phyloP scores from a whole-genome alignment of 164 flowering plant species.

The Kingdonia uniflora region DNA sequence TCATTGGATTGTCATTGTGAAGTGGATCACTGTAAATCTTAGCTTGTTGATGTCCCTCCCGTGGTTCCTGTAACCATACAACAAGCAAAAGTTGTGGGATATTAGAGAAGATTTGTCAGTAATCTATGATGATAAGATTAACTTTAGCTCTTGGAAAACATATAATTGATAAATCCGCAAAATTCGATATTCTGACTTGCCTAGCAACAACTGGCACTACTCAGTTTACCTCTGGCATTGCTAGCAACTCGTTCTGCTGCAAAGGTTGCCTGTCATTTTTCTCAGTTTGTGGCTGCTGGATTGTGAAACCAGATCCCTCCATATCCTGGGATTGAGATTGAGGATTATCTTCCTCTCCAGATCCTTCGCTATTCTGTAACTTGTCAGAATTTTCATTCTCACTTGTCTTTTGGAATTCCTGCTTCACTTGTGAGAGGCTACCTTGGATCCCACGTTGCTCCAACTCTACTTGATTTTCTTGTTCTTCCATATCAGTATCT shows the following conservation, averaged over 20 bases:
- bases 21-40: slow-evolving; percentile 21
- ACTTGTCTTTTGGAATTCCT: slow-evolving; percentile 19
- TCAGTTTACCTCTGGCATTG: slow-evolving; percentile 9
- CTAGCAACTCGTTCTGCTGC: slow-evolving; percentile 18
- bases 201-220: not conserved
- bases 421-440: slow-evolving; percentile 18
- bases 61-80: slow-evolving; percentile 31
- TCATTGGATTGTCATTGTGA: slow-evolving; percentile 38
- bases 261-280: slow-evolving; percentile 13
- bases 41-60: slow-evolving; percentile 21
- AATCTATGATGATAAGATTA: too few species aligned
- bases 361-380: slow-evolving; percentile 20
- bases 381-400: slow-evolving; percentile 24
- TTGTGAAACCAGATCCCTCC: too few species aligned
- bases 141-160: too few species aligned
- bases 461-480: too few species aligned
- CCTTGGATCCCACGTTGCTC: too few species aligned
- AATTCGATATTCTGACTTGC: too few species aligned
- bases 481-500: slow-evolving; percentile 43
- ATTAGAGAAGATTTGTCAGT: too few species aligned
- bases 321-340: too few species aligned
- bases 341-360: slow-evolving; percentile 22
- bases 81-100: not conserved
- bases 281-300: too few species aligned
- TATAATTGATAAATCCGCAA: too few species aligned